phyloP scores from a whole-genome alignment of 2,329 filamentous ascomycete genomes.

The Endothia cerciana region DNA sequence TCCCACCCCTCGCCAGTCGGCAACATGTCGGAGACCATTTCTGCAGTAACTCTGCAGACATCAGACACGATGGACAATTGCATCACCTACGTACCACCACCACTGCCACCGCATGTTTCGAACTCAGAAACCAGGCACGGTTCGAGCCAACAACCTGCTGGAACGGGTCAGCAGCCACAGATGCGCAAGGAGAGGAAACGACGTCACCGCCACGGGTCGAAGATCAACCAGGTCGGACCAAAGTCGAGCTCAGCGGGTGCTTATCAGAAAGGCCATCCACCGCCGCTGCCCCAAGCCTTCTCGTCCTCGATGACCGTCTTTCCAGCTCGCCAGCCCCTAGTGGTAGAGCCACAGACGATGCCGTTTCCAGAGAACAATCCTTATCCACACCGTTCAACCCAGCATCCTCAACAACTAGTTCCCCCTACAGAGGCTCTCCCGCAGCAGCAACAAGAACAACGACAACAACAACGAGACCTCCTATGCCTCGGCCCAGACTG shows the following conservation, averaged over 20 bases:
- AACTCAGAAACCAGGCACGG: background rate
- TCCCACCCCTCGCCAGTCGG: constrained; percentile 5
- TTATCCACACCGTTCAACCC: background rate
- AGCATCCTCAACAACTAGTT: background rate
- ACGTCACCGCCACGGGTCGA: background rate
- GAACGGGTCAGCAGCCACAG: background rate
- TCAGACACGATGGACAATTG: no score
- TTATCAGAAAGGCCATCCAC: background rate
- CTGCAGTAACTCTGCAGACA: constrained; percentile 10
- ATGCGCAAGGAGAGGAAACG: background rate
- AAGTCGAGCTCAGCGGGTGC: background rate
- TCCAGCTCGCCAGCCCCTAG: background rate
- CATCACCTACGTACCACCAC: no score
- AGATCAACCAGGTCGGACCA: background rate
- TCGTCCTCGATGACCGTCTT: background rate
- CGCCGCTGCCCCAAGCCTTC: background rate
- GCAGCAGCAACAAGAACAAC: background rate
- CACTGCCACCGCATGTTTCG: background rate
- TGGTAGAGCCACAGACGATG: constrained; percentile 1
- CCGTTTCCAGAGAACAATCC: background rate
- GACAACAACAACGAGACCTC: constrained; percentile 4
- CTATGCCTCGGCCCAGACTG: constrained; percentile 23
- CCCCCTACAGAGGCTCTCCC: background rate
- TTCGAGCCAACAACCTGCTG: background rate
- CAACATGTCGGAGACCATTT: constrained; percentile 21